Conservation (phyloP, 768 basidiomycete species). For the Coprinopsis strossmayeri region DNA sequence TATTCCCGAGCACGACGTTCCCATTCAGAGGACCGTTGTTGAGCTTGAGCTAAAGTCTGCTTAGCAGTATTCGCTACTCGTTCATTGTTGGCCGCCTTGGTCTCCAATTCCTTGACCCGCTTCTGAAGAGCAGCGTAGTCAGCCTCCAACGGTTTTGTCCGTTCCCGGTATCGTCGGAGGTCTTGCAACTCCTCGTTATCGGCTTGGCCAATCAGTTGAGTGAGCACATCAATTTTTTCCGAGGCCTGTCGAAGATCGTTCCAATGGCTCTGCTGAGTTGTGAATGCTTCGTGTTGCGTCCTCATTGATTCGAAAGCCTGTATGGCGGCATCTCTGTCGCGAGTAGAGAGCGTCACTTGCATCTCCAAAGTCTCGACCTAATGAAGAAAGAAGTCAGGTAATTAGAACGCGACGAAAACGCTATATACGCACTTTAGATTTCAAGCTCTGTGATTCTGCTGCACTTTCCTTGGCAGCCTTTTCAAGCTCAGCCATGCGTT, state of each 20-base stretch:
- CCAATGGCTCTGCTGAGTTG: conserved; percentile 68
- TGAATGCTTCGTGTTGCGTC: conserved; percentile 52
- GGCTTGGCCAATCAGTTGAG: conserved; percentile 50
- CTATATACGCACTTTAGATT: conserved; percentile 49
- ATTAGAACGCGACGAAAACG: not conserved
- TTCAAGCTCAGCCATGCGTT: conserved; percentile 59
- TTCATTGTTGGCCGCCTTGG: conserved; percentile 53
- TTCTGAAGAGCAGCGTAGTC: conserved; percentile 65
- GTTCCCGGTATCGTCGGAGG: conserved; percentile 59
- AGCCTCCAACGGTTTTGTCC: conserved; percentile 54
- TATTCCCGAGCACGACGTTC: conserved; percentile 70
- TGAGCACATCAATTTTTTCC: conserved; percentile 67
- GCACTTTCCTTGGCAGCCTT: conserved; percentile 46
- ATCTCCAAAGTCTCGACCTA: conserved; percentile 60
- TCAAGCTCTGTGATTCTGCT: conserved; percentile 51
- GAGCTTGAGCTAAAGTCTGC: conserved; percentile 62
- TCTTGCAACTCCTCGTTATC: conserved; percentile 73
- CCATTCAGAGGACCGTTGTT: conserved; percentile 78
- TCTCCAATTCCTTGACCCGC: conserved; percentile 67
- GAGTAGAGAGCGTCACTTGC: conserved; percentile 45
- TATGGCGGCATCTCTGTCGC: conserved; percentile 55
- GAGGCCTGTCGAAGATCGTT: conserved; percentile 64
- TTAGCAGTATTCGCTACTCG: conserved; percentile 48
- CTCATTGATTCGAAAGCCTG: conserved; percentile 48
- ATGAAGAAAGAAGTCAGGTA: conserved; percentile 1